Conservation (phyloP, 1,139 yeast genomes). For the Candida dubliniensis region DNA sequence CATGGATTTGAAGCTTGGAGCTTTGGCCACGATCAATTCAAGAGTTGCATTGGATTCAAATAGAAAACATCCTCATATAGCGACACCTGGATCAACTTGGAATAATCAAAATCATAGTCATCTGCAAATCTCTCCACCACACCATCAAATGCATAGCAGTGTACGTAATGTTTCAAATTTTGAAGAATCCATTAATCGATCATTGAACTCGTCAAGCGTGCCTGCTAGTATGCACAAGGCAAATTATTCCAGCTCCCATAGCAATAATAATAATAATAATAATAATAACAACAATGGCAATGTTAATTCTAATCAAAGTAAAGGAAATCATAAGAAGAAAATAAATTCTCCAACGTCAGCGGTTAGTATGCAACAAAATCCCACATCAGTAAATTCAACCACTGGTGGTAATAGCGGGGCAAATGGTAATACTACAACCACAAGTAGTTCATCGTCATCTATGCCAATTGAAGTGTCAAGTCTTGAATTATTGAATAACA, state of each 20-base stretch:
- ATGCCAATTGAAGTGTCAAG: constrained; percentile 70
- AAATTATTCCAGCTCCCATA: constrained; percentile 3
- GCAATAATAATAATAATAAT: constrained; percentile 12
- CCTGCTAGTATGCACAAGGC: constrained; percentile 19
- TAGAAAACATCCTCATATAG: constrained; percentile 34
- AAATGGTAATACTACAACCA: constrained; percentile 11
- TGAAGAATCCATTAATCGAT: constrained; percentile 40
- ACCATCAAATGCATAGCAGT: constrained; percentile 11
- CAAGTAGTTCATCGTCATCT: constrained; percentile 25
- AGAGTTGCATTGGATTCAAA: constrained; percentile 59
- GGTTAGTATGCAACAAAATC: constrained; percentile 8
- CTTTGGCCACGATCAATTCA: constrained; percentile 61
- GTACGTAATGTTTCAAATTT: constrained; percentile 16
- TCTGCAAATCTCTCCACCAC: constrained; percentile 14
- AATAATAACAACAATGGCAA: constrained; percentile 10
- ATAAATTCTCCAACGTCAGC: constrained; percentile 13
- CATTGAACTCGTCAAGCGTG: constrained; percentile 39
- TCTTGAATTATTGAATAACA: constrained; percentile 64
- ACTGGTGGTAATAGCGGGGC: constrained; percentile 8
- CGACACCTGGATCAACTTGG: constrained; percentile 13
- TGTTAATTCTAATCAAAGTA: constrained; percentile 2
- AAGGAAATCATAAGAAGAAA: constrained; percentile 7
- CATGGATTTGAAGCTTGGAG: constrained; percentile 54
- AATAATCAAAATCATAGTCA: constrained; percentile 5
- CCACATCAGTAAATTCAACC: constrained; percentile 9